A percentile compares a stretch with the other conserved stretches of the same genome.
Evolutionary conservation across 495 filamentous ascomycete genomes (phyloP).

Genomic region (Penicillium bialowiezense): DNA sequence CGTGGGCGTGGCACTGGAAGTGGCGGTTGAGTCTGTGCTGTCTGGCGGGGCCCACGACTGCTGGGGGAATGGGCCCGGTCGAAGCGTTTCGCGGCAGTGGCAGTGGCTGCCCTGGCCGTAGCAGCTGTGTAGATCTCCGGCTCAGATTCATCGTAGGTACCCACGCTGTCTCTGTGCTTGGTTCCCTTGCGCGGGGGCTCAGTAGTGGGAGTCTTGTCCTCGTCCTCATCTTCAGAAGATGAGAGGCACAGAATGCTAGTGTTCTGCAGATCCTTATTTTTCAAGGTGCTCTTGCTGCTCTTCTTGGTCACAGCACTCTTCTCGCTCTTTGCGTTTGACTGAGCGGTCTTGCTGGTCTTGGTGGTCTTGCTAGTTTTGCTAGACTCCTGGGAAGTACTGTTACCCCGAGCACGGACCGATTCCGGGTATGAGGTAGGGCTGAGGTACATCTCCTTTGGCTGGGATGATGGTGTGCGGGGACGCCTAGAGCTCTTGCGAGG

Average conservation of each 20-base stretch:
- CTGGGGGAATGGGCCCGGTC: constrained; percentile 29
- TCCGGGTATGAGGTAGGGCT: constrained; percentile 15
- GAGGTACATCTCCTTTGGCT: constrained; percentile 21
- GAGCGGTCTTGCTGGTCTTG: constrained; percentile 12
- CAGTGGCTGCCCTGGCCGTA: constrained; percentile 34
- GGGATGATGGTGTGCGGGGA: constrained; percentile 19
- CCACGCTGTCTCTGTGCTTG: constrained; percentile 35
- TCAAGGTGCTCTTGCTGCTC: constrained; percentile 43
- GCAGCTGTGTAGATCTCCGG: constrained; percentile 43
- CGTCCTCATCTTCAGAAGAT: constrained; percentile 54
- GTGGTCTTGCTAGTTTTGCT: too few relatives aligned
- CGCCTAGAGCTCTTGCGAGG: constrained; percentile 12
- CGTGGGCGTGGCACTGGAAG: constrained; percentile 9
- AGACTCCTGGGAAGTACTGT: constrained; percentile 13
- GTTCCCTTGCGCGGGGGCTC: constrained; percentile 5
- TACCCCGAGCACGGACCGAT: constrained; percentile 1
- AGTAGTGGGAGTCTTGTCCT: constrained; percentile 24
- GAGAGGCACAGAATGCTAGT: constrained; percentile 52
- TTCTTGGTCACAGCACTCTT: constrained; percentile 35
- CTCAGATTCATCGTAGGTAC: constrained; percentile 38
- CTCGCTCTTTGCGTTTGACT: constrained; percentile 14
- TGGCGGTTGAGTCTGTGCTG: constrained; percentile 11
- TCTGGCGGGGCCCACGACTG: constrained; percentile 27
- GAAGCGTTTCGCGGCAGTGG: constrained; percentile 23
- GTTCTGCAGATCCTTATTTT: constrained; percentile 45